Conservation (phyloP, 169 alveolate genomes). For the Perkinsus olseni region DNA sequence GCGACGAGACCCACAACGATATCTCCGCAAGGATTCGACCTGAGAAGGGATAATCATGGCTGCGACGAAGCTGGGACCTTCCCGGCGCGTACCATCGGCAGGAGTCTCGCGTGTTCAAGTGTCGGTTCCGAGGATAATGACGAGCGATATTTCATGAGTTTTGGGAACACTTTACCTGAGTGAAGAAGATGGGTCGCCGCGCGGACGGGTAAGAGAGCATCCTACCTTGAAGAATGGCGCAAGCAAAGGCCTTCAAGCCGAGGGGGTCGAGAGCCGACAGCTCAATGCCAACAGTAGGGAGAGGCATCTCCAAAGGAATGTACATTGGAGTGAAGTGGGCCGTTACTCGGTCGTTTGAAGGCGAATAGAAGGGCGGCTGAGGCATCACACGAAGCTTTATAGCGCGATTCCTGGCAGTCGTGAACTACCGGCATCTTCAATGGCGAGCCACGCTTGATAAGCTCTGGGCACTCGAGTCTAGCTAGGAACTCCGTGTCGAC, state of each 20-base stretch:
- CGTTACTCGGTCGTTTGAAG: background rate
- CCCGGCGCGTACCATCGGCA: background rate
- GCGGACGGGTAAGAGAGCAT: background rate
- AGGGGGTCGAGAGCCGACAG: background rate
- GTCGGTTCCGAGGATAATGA: background rate
- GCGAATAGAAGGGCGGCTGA: background rate
- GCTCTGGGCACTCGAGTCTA: background rate
- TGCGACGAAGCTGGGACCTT: background rate
- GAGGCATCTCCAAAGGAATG: background rate
- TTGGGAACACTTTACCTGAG: background rate
- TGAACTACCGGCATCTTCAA: background rate
- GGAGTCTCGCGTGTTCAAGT: background rate
- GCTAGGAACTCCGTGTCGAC: background rate
- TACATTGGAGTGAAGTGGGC: background rate
- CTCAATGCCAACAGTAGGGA: background rate
- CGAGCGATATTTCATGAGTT: background rate
- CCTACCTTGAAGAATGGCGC: background rate
- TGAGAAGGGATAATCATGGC: background rate
- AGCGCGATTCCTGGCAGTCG: background rate
- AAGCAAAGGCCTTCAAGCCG: background rate
- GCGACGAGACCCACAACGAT: background rate
- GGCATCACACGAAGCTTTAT: background rate
- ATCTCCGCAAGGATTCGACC: background rate
- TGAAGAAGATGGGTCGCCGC: background rate
- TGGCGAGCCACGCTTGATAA: background rate